Base-by-base conservation (phyloP, 1,284 basidiomycete species). In the Phaffia rhodozyma region DNA sequence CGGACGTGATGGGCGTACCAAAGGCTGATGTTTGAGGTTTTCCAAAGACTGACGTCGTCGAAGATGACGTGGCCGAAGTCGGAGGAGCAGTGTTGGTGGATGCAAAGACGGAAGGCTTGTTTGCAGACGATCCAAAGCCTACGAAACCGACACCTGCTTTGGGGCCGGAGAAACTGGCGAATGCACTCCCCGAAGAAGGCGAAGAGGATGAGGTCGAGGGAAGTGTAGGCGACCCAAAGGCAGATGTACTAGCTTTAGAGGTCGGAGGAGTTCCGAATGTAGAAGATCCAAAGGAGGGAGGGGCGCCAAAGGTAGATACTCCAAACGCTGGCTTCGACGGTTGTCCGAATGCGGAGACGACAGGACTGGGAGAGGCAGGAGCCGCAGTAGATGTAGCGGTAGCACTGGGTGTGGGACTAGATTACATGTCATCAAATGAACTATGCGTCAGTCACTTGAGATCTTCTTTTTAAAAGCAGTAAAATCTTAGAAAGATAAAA, bases 211-310 rank as follows among this genome's bases (percentile, higher is more conserved):
- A 53, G 1, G 59, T 38, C n/a, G 49, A 29, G 21, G 47, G 16
- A 21, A 43, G 16, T 18, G 57, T 13, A 23, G 57, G 21, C 2
- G 57, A 47, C 1, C 43, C 50, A 34, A 53, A 51, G 16, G 55
- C 23, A 23, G 61, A 58, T 1, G 61, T 9, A 55, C 53, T 38
- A 55, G 56, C 48, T 16, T 38, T 27, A 2, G 60, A 48, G 4
- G 32, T 29, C 23, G 52, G 2, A 18, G 58, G 34, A 27, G 30
- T 30, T 20, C 54, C 61, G 25, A 56, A 48, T 13, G 54, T 38
- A 27, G 43, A 62, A 6, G 47, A 23, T 27, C 55, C 59, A 29
- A 61, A 61, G 16, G 64, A 25, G 1, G 64, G 55, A 21, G 64
- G 11, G 11, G 60, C 21, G 6, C 60, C 60, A 43, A 66, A 66